Evolutionary conservation across 2,329 filamentous ascomycete genomes (phyloP).

Genomic region (Myriosclerotinia scirpicola): DNA sequence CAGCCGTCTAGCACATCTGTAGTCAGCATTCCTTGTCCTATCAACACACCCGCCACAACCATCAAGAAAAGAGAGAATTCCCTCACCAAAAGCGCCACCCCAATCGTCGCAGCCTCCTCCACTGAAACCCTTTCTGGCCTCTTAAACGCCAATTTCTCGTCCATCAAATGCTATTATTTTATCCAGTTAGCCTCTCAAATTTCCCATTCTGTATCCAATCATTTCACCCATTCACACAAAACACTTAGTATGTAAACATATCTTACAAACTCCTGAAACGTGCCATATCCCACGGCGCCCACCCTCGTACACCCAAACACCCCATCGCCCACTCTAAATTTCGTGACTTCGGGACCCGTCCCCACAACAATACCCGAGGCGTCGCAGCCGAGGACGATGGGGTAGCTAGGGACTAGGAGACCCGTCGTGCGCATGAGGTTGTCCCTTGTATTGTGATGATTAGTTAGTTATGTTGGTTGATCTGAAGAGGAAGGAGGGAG

Average conservation of each 20-base stretch:
- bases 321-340: constrained; percentile 41
- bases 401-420: constrained; percentile 40
- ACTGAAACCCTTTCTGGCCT: constrained; percentile 35
- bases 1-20: constrained; percentile 7
- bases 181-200: constrained; percentile 7
- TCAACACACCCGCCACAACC: background rate
- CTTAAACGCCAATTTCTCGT: constrained; percentile 43
- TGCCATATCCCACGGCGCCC: constrained; percentile 38
- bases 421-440: constrained; percentile 42
- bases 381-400: constrained; percentile 45
- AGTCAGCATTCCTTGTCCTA: background rate
- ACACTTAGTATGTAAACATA: background rate
- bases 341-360: constrained; percentile 38
- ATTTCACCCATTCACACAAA: too few relatives aligned
- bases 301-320: constrained; percentile 43
- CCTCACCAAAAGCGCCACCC: constrained; percentile 42
- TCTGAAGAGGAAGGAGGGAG: background rate
- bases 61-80: background rate
- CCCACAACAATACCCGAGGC: constrained; percentile 41
- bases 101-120: constrained; percentile 42
- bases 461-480: too few relatives aligned
- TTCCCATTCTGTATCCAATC: too few relatives aligned
- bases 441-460: constrained; percentile 33
- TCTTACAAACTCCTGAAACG: constrained; percentile 21
- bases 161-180: constrained; percentile 39